Base-by-base conservation (phyloP, 768 basidiomycete species). In the Russula dissimulans region DNA sequence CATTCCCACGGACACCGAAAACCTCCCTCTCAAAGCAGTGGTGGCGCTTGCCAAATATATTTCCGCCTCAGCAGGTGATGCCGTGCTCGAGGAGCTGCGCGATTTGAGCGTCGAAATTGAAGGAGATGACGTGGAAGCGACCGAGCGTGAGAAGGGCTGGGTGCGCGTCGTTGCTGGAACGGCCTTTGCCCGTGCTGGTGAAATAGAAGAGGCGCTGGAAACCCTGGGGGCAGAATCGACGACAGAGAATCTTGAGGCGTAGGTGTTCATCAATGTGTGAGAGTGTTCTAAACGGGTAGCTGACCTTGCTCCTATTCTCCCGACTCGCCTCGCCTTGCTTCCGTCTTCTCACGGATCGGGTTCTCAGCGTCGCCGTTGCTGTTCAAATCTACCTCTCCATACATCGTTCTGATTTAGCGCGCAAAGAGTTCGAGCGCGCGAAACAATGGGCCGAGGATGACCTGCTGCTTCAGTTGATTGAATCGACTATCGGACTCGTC, bases 351-450 rank as follows among this genome's bases (percentile, higher is more conserved):
- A 60, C 45, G 60, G 43, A 4, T 38, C 34, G 51, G 10, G 61
- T 50, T 57, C 17, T n/a, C 54, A 95, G 94, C 44, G 85, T 91
- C 39, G 87, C 91, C 4, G 73, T 92, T 46, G 82, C 88, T 49
- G 84, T 89, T 12, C 91, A 95, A 69, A 82, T 95, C 53, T 90
- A 93, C 69, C 83, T 97, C 41, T 90, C 91, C n/a, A 90, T 95
- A 59, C 82, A 89, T 71, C 86, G 94, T 44, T 77, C 86, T 38
- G 92, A 91, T 74, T 81, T 94, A 42, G 94, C 94, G 31, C 88
- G 85, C 73, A 89, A 85, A 68, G 87, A 91, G 67, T 87, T 91
- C 69, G 86, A 89, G 36, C 80, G 84, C 26, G 89, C 91, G 29
- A 88, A 93, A 72, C 81, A 79, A 55, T 90, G 85, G 79, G 89